Base-by-base conservation (phyloP, 768 basidiomycete species). In the Vararia minispora region DNA sequence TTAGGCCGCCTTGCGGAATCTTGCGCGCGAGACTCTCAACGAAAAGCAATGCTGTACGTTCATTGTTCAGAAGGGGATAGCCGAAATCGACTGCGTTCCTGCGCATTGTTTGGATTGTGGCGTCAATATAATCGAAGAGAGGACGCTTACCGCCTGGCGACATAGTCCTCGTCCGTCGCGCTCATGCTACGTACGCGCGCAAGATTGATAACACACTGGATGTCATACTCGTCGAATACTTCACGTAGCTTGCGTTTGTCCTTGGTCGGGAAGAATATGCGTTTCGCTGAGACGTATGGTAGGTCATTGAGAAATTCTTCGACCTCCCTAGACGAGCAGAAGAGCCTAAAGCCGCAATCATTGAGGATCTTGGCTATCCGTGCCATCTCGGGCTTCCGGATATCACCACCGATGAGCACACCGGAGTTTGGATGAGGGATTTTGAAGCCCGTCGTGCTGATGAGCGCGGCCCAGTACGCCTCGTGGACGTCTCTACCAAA, bases 401-500 rank as follows among this genome's bases (percentile, higher is more conserved):
- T 68, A 52, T 97, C 92, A 29, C 95, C 95, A 29, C 95, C 95
- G 39, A 98, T 69, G 42, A 99, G 74, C 18, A 95, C 80, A 46
- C 95, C 95, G 0, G 84, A 88, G 33, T 76, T 74, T 16, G 77
- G 72, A 38, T 69, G 72, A 16, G 95, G 95, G 36, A 89, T 67
- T 61, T 86, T 94, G 74, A 98, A 95, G 12, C 92, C 92, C 21
- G 90, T 99, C 6, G 87, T 91, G 46, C 87, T 90, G 34, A 90
- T 77, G n/a, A 95, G 66, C 2, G 94, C 81, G 2, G 86, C 79
- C 90, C 90, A 91, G 61, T 91, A 92, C 11, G 94, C 95, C 61
- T 99, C 95, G 47, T 92, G 78, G 32, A 98, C 69, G 54, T 94
- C 86, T 51, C 76, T 74, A 24, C 92, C 95, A 57, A 98, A 99